A percentile compares a stretch with the other conserved stretches of the same genome.
phyloP scores from a whole-genome alignment of 208 protist genomes.

The Trichomonas gallinae region DNA sequence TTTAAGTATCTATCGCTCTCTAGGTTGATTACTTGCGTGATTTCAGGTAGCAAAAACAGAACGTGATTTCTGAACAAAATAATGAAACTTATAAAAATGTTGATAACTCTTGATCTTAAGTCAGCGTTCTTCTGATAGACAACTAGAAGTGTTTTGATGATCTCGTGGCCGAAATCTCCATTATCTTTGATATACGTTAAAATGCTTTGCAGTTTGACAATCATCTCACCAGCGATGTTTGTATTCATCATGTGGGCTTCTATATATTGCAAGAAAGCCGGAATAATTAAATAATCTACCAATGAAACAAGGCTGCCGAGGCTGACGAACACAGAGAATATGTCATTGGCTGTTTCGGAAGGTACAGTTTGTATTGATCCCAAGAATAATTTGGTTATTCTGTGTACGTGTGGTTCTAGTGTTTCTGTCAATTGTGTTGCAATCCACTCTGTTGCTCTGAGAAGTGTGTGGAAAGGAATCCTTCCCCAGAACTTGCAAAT shows the following conservation, averaged over 20 bases:
- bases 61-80: not conserved
- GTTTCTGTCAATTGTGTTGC: not conserved
- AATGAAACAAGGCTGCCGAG: not conserved
- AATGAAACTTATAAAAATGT: not conserved
- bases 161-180: not conserved
- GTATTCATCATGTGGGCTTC: not conserved
- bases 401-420: not conserved
- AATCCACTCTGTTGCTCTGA: not conserved
- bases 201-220: not conserved
- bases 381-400: not conserved
- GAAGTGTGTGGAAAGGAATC: not conserved
- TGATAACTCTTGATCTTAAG: not conserved
- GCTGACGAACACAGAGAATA: not conserved
- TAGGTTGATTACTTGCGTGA: not conserved
- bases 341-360: not conserved
- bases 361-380: not conserved
- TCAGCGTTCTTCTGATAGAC: not conserved
- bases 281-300: conserved; percentile 10
- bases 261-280: not conserved
- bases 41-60: not conserved
- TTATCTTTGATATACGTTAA: not conserved
- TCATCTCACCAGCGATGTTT: not conserved
- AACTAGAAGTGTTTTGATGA: not conserved
- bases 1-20: not conserved
- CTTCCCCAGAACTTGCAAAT: not conserved